phyloP scores from a whole-genome alignment of 2,329 filamentous ascomycete genomes.

The Neofusicoccum sp. region DNA sequence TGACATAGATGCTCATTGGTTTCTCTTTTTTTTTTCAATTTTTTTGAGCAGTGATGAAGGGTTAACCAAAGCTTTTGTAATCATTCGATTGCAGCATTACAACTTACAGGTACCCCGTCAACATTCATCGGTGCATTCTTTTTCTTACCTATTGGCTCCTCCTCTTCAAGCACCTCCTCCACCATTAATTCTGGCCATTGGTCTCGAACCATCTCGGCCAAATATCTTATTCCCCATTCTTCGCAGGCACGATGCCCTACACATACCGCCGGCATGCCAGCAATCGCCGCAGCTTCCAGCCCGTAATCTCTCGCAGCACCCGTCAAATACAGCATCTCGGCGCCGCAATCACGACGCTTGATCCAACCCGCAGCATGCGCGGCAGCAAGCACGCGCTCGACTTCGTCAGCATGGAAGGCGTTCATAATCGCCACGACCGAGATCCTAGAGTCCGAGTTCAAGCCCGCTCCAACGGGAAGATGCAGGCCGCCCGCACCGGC shows the following conservation, averaged over 20 bases:
- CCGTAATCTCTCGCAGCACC: constrained; percentile 37
- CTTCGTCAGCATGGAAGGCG: constrained; percentile 38
- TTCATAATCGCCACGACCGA: constrained; percentile 39
- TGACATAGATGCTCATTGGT: too few species aligned
- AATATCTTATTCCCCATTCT: constrained; percentile 40
- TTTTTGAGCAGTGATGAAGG: too few species aligned
- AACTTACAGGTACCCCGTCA: background rate
- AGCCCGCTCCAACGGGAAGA: constrained; percentile 4
- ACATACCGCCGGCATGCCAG: constrained; percentile 36
- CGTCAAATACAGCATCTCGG: constrained; percentile 38
- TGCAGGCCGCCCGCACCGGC: constrained; percentile 24
- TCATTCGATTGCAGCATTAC: background rate
- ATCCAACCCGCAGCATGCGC: constrained; percentile 29
- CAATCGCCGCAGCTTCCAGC: constrained; percentile 30
- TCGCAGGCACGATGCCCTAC: constrained; percentile 40
- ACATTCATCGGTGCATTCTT: background rate
- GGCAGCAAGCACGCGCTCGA: constrained; percentile 34
- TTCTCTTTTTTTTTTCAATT: too few species aligned
- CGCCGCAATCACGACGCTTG: constrained; percentile 23
- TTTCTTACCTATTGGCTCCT: constrained; percentile 18
- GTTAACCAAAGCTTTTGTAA: too few species aligned
- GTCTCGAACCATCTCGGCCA: constrained; percentile 29
- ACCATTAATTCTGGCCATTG: constrained; percentile 33
- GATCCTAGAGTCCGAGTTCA: constrained; percentile 15
- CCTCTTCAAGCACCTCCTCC: constrained; percentile 38